Evolutionary conservation across 495 filamentous ascomycete species (phyloP).

Genomic region (Aspergillus ellipticus): DNA sequence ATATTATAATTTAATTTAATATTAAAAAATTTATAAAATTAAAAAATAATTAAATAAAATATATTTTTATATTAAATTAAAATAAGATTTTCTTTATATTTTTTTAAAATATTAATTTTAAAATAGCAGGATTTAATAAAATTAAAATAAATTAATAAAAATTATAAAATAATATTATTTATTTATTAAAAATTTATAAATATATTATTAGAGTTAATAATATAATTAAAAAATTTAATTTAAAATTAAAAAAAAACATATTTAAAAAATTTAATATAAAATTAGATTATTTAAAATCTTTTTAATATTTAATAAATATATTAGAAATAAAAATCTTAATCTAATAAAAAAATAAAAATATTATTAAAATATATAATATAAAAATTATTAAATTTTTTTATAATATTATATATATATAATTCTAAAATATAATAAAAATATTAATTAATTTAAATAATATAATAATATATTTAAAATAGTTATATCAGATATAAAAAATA

Average conservation of each 20-base stretch:
- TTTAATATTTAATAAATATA: neutral
- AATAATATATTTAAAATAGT: conserved; percentile 3
- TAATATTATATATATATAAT: neutral
- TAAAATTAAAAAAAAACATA: neutral
- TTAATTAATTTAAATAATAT: conserved; percentile 3
- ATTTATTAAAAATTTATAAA: neutral
- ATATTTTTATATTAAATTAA: too few relatives aligned
- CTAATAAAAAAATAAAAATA: conserved; percentile 3
- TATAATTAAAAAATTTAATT: neutral
- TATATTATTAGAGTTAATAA: neutral
- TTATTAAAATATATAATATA: conserved; percentile 2
- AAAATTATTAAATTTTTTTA: neutral
- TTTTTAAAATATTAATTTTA: neutral
- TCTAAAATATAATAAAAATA: conserved; percentile 3
- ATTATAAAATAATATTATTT: neutral
- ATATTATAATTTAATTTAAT: too few relatives aligned
- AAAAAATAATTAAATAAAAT: neutral
- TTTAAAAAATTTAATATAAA: neutral
- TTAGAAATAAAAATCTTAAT: too few relatives aligned
- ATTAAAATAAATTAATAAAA: neutral
- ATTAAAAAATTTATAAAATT: neutral
- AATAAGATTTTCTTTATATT: neutral
- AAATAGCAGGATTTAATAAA: too few relatives aligned
- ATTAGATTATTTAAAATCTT: too few relatives aligned
- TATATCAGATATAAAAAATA: conserved; percentile 1